phyloP scores from a whole-genome alignment of 371 early-diverging fungal species.

The Apophysomyces trapeziformis region DNA sequence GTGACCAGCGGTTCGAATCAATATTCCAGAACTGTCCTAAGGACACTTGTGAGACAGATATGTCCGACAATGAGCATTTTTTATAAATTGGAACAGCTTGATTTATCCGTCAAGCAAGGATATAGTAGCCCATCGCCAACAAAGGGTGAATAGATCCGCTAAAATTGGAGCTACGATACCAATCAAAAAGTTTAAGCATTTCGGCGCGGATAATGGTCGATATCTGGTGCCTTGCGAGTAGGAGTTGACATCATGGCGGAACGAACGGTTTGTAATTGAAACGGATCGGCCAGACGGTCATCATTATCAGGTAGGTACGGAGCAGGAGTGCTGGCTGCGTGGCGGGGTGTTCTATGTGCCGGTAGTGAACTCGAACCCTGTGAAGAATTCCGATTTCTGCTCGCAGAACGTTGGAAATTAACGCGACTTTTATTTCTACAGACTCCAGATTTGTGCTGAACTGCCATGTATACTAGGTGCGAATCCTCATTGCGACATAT shows the following conservation, averaged over 20 bases:
- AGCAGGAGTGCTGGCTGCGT: no score
- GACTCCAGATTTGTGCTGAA: no score
- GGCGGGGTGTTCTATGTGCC: no score
- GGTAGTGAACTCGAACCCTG: no score
- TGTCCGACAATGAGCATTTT: constrained; percentile 19
- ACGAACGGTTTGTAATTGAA: neutral
- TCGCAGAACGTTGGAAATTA: no score
- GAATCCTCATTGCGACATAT: no score
- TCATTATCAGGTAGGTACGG: no score
- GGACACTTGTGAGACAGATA: constrained; percentile 19
- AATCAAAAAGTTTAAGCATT: constrained; percentile 23
- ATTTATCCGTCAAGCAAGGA: neutral
- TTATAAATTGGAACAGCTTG: constrained; percentile 31
- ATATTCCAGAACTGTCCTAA: constrained; percentile 22
- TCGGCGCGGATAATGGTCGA: constrained; percentile 27
- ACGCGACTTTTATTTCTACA: no score
- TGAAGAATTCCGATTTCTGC: no score
- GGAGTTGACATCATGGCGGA: constrained; percentile 4
- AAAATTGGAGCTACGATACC: constrained; percentile 9
- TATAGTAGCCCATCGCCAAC: constrained; percentile 26
- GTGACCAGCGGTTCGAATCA: constrained; percentile 18
- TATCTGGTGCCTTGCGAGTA: constrained; percentile 22
- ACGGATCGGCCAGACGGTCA: neutral
- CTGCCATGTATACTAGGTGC: no score
- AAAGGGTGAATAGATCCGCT: constrained; percentile 14